These are phyloP conservation scores for Arxiozyma bovina DNA, from an alignment of 1,139 yeast genomes.

Conservation along the genomic window DNA sequence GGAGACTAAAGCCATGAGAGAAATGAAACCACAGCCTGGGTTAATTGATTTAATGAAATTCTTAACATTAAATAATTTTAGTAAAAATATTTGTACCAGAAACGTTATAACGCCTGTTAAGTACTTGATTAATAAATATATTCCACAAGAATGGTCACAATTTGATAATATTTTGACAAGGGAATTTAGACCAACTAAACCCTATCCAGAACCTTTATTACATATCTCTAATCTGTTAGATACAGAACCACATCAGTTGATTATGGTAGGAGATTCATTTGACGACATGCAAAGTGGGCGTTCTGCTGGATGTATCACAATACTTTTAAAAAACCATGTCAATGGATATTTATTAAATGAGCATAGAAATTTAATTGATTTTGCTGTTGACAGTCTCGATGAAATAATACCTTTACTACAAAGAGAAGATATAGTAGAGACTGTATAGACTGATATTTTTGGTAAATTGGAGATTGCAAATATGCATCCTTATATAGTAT, in stretches of 20 bases:
- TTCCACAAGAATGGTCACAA: constrained; percentile 32
- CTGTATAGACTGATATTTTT: not conserved
- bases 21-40: constrained; percentile 49
- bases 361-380: constrained; percentile 35
- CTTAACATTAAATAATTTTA: constrained; percentile 31
- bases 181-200: constrained; percentile 56
- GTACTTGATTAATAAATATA: constrained; percentile 38
- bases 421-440: not conserved
- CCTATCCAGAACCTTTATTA: constrained; percentile 50
- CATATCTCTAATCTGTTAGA: constrained; percentile 44
- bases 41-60: constrained; percentile 30
- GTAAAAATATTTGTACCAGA: constrained; percentile 52
- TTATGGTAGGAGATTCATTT: constrained; percentile 64
- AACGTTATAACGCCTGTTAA: constrained; percentile 42
- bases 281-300: constrained; percentile 58
- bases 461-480: no score
- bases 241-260: constrained; percentile 36
- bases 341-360: constrained; percentile 36
- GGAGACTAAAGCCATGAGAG: constrained; percentile 49
- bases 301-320: constrained; percentile 48
- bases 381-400: constrained; percentile 35
- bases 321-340: constrained; percentile 42
- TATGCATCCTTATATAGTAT: not conserved
- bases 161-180: constrained; percentile 51
- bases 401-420: constrained; percentile 34